Evolutionary conservation across 345 rosid species (phyloP), one percentile per base, ranked within the genome.

Genomic region (Brassica juncea): DNA sequence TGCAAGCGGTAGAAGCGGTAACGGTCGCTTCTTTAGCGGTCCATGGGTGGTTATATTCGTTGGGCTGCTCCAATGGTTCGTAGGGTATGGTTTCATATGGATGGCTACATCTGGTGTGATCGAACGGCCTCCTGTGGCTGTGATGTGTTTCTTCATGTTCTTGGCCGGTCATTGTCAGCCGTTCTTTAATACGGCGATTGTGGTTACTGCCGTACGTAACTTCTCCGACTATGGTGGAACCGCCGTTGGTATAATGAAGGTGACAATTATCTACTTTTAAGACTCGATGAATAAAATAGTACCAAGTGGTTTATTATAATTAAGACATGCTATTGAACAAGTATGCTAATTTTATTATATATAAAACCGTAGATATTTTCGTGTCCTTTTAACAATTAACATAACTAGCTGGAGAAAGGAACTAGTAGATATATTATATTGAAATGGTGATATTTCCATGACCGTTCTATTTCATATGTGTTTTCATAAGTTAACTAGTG

Each of bases 231-330:
- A 88, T 73, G 84, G 97, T 54, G 98, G 98, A 70, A 92, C 98
- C 68, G 89, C 88, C 61, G 92, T 94, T 25, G 97, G 98, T 64
- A 89, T 92, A n/a, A 84, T 92, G 94, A 92, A 92, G 97, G 98
- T 90, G 16, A 12, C 12, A 76, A 19, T 9, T 66, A 66, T 10
- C 8, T 66, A 66, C 9, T 9, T 67, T 65, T 52, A 27, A 31
- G 42, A 15, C 65, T 37, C 14, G 8, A n/a, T 44, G 39, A 65
- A 7, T 35, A 58, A 14, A 35, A 54, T 71, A 60, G 7, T 49
- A 49, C 15, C 32, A 49, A 47, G 19, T 64, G 31, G 2, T 27
- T 39, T 27, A 32, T 34, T 25, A n/a, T 62, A 7, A 8, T 42
- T 61, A 27, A 37, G 39, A 4, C 39, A 19, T 30, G n/a, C n/a